phyloP scores from a whole-genome alignment of 1,284 basidiomycete genomes.

The Ustilago shanxiensis region DNA sequence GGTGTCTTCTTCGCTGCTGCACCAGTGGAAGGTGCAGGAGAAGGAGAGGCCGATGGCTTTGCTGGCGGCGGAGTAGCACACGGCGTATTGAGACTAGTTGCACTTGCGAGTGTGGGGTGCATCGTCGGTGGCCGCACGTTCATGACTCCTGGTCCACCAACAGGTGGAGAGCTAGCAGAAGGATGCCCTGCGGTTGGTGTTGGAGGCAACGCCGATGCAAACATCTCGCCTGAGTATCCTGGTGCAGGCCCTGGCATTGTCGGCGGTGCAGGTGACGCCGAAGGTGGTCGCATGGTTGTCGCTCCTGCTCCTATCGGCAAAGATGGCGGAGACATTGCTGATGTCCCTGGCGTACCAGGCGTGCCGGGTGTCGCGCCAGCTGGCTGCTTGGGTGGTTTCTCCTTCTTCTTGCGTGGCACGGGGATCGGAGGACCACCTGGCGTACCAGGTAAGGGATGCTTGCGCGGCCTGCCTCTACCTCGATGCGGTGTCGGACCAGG shows the following conservation, averaged over 20 bases:
- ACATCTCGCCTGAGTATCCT: slow-evolving; percentile 40
- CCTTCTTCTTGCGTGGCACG: slow-evolving; percentile 44
- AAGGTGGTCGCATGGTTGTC: slow-evolving; percentile 13
- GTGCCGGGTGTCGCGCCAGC: slow-evolving; percentile 10
- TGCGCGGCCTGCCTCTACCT: slow-evolving; percentile 50
- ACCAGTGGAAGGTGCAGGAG: slow-evolving; percentile 9
- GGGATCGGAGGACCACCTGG: slow-evolving; percentile 39
- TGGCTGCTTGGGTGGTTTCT: slow-evolving; percentile 36
- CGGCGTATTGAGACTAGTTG: slow-evolving; percentile 47
- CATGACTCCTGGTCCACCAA: slow-evolving; percentile 11
- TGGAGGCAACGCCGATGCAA: slow-evolving; percentile 37
- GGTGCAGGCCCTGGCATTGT: slow-evolving; percentile 45
- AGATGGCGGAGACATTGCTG: slow-evolving; percentile 10
- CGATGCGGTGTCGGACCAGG: slow-evolving; percentile 42
- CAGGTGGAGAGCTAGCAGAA: slow-evolving; percentile 16
- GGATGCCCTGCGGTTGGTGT: slow-evolving; percentile 24
- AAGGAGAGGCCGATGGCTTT: slow-evolving; percentile 30
- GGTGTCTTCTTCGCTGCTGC: slow-evolving; percentile 16
- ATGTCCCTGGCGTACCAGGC: slow-evolving; percentile 10
- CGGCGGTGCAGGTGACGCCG: slow-evolving; percentile 24
- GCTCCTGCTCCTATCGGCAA: slow-evolving; percentile 1
- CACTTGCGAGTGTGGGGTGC: slow-evolving; percentile 46
- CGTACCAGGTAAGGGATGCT: slow-evolving; percentile 48
- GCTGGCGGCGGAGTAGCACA: slow-evolving; percentile 24
- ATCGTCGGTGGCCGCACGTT: slow-evolving; percentile 34